Conservation (phyloP, 2,329 filamentous ascomycete genomes). For the Scedosporium boydii region DNA sequence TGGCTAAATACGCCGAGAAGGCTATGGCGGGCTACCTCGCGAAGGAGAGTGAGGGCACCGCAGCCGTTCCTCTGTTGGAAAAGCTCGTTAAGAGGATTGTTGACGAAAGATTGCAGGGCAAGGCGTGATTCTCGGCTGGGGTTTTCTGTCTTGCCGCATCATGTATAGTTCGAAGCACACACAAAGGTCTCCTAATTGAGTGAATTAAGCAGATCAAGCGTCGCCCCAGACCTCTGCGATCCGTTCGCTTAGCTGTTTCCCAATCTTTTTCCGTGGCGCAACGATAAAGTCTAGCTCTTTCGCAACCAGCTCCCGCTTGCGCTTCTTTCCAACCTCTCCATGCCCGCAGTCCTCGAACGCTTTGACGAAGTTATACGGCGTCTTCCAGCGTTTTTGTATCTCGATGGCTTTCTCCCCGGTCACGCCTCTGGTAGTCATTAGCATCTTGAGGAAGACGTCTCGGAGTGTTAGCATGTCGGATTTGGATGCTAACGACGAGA, state of each 20-base stretch:
- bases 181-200: background rate
- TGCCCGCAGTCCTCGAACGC: conserved; percentile 51
- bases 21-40: conserved; percentile 74
- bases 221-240: conserved; percentile 64
- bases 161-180: background rate
- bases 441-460: conserved; percentile 74
- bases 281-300: conserved; percentile 47
- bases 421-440: conserved; percentile 70
- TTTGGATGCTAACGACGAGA: conserved; percentile 65
- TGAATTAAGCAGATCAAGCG: conserved; percentile 3
- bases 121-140: background rate
- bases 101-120: conserved; percentile 42
- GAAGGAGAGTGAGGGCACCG: conserved; percentile 34
- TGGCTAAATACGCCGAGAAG: conserved; percentile 82
- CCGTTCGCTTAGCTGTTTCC: conserved; percentile 54
- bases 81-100: conserved; percentile 68
- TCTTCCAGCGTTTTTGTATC: conserved; percentile 71
- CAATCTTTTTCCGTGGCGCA: conserved; percentile 56
- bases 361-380: conserved; percentile 60
- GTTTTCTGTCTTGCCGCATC: background rate
- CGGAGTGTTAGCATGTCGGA: conserved; percentile 63
- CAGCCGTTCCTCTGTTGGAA: conserved; percentile 50
- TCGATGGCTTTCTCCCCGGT: conserved; percentile 71
- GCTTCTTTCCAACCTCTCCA: conserved; percentile 41
- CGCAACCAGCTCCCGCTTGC: conserved; percentile 51